These are phyloP conservation scores for Hypomyces rosellus DNA, from an alignment of 2,329 filamentous ascomycete species.

Conservation along the genomic window DNA sequence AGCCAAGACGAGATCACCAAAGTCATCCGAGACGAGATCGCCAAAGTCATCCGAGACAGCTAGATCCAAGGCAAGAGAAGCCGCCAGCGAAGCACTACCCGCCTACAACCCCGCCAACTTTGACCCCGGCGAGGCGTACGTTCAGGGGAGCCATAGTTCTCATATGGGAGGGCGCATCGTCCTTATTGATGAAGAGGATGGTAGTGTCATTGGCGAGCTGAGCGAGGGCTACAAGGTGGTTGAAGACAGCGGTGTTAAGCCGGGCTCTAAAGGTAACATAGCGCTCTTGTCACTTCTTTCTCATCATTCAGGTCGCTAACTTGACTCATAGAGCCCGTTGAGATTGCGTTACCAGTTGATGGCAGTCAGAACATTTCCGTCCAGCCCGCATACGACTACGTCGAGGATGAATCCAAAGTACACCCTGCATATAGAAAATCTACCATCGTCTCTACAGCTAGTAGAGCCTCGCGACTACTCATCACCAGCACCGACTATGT, in stretches of 20 bases:
- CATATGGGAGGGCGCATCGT: conserved; percentile 68
- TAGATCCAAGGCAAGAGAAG: conserved; percentile 35
- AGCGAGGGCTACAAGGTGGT: conserved; percentile 74
- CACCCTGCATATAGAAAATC: conserved; percentile 92
- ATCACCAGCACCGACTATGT: conserved; percentile 80
- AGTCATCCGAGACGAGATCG: conserved; percentile 20
- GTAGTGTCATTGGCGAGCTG: conserved; percentile 88
- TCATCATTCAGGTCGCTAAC: not conserved
- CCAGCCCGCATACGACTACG: conserved; percentile 62
- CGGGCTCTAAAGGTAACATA: conserved; percentile 80
- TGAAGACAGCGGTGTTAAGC: conserved; percentile 67
- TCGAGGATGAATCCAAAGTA: conserved; percentile 66
- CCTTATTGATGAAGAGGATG: conserved; percentile 90
- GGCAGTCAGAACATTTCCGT: conserved; percentile 60
- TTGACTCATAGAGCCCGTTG: conserved; percentile 57
- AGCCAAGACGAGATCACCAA: conserved; percentile 34
- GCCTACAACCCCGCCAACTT: conserved; percentile 79
- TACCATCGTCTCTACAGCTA: conserved; percentile 77
- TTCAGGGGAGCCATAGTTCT: conserved; percentile 51
- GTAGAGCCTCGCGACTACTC: conserved; percentile 82
- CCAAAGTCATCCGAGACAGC: conserved; percentile 26
- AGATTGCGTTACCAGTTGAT: conserved; percentile 66
- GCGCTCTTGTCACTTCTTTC: conserved; percentile 14
- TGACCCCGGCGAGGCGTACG: conserved; percentile 73
- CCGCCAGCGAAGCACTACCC: conserved; percentile 41